phyloP scores from a whole-genome alignment of 441 rosid species.

The Pelargonium australe region DNA sequence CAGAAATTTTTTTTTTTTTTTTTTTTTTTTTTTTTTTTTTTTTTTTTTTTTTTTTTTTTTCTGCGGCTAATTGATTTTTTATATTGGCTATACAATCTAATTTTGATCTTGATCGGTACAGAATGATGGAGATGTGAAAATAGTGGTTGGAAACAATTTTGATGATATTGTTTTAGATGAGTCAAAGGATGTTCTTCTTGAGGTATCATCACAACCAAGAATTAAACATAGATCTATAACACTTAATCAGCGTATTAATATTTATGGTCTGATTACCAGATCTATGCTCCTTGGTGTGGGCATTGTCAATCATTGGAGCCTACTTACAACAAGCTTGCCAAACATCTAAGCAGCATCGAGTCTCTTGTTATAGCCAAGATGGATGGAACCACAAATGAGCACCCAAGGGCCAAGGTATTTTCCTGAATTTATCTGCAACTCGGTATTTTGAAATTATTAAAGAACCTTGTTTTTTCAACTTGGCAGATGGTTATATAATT shows the following conservation, averaged over 20 bases:
- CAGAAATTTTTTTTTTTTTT: no score
- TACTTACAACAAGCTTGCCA: slow-evolving; percentile 86
- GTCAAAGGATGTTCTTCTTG: slow-evolving; percentile 92
- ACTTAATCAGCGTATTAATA: not conserved
- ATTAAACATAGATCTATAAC: not conserved
- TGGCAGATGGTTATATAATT: not conserved
- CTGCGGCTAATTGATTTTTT: not conserved
- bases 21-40: no score
- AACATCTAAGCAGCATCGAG: slow-evolving; percentile 66
- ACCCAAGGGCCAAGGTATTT: slow-evolving; percentile 90
- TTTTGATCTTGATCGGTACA: slow-evolving; percentile 24
- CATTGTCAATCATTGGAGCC: slow-evolving; percentile 97
- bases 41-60: no score
- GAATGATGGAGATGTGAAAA: slow-evolving; percentile 93
- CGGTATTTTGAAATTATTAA: no score
- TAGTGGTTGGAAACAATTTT: slow-evolving; percentile 83
- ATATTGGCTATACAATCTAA: slow-evolving; percentile 1
- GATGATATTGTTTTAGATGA: slow-evolving; percentile 89
- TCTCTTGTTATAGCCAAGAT: slow-evolving; percentile 90
- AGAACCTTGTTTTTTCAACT: not conserved
- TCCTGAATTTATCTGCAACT: not conserved
- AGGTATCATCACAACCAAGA: slow-evolving; percentile 40
- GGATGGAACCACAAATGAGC: slow-evolving; percentile 98
- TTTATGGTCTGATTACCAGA: slow-evolving; percentile 35
- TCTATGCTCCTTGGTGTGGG: slow-evolving; percentile 98